Evolutionary conservation across 768 basidiomycete genomes (phyloP).

Genomic region (Sarcodon sp.): DNA sequence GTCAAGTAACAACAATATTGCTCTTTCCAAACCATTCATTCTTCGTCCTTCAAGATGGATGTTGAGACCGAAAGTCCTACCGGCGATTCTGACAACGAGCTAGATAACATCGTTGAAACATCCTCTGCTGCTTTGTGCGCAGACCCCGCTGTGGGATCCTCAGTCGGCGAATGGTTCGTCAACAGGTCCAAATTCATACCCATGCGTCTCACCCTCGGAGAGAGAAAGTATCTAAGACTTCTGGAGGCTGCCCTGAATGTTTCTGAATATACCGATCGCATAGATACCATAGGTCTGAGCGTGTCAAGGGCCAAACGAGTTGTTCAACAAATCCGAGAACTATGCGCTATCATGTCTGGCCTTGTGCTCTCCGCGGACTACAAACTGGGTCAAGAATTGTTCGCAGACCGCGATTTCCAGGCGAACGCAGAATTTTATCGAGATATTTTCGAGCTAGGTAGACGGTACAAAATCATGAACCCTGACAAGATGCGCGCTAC

Average conservation of each 20-base stretch:
- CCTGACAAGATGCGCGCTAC: slow-evolving; percentile 87
- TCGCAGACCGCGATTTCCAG: slow-evolving; percentile 70
- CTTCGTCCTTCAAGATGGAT: slow-evolving; percentile 18
- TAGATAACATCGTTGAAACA: slow-evolving; percentile 15
- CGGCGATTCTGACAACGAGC: slow-evolving; percentile 21
- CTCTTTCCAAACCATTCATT: neutral
- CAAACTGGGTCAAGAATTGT: slow-evolving; percentile 80
- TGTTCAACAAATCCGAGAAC: slow-evolving; percentile 75
- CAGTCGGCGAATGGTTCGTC: slow-evolving; percentile 78
- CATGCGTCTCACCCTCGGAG: slow-evolving; percentile 55
- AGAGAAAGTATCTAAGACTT: slow-evolving; percentile 77
- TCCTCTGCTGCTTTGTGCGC: slow-evolving; percentile 32
- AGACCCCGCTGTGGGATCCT: slow-evolving; percentile 40
- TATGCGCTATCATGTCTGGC: slow-evolving; percentile 82
- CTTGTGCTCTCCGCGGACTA: slow-evolving; percentile 76
- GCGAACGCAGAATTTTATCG: slow-evolving; percentile 75
- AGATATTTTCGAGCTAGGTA: slow-evolving; percentile 66
- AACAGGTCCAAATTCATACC: slow-evolving; percentile 76
- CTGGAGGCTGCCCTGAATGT: slow-evolving; percentile 77
- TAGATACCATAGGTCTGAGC: slow-evolving; percentile 70
- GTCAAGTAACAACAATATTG: slow-evolving; percentile 18
- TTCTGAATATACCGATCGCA: slow-evolving; percentile 85
- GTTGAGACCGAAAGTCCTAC: slow-evolving; percentile 14
- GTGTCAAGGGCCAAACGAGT: slow-evolving; percentile 80
- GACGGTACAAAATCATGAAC: slow-evolving; percentile 86